These are phyloP conservation scores for Ajuga reptans DNA, from an alignment of 305 asterid species.

Conservation along the genomic window DNA sequence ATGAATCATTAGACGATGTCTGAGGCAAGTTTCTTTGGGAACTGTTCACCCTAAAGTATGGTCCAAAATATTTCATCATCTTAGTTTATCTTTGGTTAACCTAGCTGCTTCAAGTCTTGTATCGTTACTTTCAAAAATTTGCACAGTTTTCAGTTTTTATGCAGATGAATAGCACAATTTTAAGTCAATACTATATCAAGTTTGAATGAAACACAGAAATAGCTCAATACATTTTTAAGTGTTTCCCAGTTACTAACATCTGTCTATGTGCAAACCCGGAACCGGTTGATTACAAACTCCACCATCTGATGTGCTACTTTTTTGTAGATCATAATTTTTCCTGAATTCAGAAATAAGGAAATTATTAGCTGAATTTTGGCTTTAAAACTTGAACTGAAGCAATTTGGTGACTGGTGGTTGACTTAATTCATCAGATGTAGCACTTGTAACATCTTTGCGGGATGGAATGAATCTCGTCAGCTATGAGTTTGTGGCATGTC, in stretches of 20 bases:
- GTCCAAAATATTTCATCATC: neutral
- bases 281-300: neutral
- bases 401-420: slow-evolving; percentile 25
- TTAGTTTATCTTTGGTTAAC: neutral
- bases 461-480: slow-evolving; percentile 99
- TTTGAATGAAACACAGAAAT: neutral
- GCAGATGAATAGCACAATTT: neutral
- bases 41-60: neutral
- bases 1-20: no score
- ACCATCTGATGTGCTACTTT: neutral
- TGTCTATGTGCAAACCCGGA: neutral
- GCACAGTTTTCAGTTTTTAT: neutral
- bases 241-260: neutral
- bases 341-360: neutral
- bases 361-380: slow-evolving; percentile 13
- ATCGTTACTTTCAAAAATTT: neutral
- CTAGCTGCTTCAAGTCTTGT: neutral
- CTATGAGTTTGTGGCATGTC: slow-evolving; percentile 94
- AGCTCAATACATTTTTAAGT: neutral
- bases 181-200: neutral
- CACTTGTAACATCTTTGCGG: slow-evolving; percentile 88
- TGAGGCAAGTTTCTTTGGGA: neutral
- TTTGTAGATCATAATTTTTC: neutral
- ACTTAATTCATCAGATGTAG: slow-evolving; percentile 57
- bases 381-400: slow-evolving; percentile 19